phyloP scores from a whole-genome alignment of 2,329 filamentous ascomycete genomes.

The Cladosporium colombiae region DNA sequence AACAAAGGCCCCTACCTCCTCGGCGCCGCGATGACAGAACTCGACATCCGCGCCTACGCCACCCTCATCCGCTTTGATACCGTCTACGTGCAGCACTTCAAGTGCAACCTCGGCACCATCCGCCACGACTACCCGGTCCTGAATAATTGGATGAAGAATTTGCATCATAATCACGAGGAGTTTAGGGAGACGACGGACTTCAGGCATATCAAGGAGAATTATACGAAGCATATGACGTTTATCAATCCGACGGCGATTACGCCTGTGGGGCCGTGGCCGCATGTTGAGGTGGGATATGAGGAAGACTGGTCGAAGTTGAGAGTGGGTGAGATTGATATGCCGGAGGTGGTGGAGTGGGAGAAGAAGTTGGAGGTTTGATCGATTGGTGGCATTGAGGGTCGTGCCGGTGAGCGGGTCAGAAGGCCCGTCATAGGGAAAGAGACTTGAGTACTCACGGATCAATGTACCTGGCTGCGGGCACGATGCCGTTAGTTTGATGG shows the following conservation, averaged over 20 bases:
- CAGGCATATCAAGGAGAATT: constrained; percentile 68
- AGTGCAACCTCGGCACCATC: constrained; percentile 65
- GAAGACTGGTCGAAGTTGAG: constrained; percentile 51
- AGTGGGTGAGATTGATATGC: constrained; percentile 51
- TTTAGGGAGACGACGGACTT: constrained; percentile 64
- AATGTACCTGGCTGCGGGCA: too few relatives aligned
- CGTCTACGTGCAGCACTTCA: constrained; percentile 62
- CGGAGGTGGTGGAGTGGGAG: constrained; percentile 38
- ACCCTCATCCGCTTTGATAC: constrained; percentile 60
- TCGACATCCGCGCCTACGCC: constrained; percentile 60
- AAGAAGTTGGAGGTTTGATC: constrained; percentile 26
- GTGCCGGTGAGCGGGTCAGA: too few relatives aligned
- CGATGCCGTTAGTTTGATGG: too few relatives aligned
- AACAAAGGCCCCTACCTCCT: constrained; percentile 59
- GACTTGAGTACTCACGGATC: too few relatives aligned
- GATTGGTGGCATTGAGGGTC: neutral
- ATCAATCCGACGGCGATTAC: constrained; percentile 65
- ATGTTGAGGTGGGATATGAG: constrained; percentile 57
- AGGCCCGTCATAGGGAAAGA: too few relatives aligned
- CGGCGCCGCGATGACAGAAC: constrained; percentile 57
- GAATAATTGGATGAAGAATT: constrained; percentile 60
- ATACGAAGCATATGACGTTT: constrained; percentile 60
- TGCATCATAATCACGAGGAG: constrained; percentile 59
- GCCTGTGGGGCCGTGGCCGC: constrained; percentile 61
- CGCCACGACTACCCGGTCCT: constrained; percentile 59